Percentiles rank a stretch among this genome's conserved stretches.
These are phyloP conservation scores for Moricandia arvensis DNA, from an alignment of 345 rosid genomes.

Conservation along the genomic window DNA sequence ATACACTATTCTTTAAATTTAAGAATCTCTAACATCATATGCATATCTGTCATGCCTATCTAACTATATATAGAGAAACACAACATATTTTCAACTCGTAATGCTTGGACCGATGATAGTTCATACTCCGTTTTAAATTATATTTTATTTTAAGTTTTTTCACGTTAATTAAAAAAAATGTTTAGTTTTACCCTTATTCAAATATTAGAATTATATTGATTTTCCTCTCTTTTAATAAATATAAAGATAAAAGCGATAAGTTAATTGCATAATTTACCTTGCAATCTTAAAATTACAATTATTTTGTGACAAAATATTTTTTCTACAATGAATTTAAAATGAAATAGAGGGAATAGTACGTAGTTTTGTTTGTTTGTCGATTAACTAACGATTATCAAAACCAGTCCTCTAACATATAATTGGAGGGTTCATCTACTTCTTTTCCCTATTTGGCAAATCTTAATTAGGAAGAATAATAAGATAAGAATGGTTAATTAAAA, in stretches of 20 bases:
- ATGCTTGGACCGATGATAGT: constrained; percentile 8
- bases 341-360: too few relatives aligned
- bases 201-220: too few relatives aligned
- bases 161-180: too few relatives aligned
- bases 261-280: too few relatives aligned
- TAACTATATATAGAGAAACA: not conserved
- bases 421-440: not conserved
- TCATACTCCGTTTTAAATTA: too few relatives aligned
- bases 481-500: not conserved
- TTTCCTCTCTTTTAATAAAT: too few relatives aligned
- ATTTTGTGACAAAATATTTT: too few relatives aligned
- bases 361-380: not conserved
- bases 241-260: too few relatives aligned
- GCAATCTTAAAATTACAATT: too few relatives aligned
- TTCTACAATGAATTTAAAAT: too few relatives aligned
- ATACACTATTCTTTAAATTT: not conserved
- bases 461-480: not conserved
- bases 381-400: constrained; percentile 1
- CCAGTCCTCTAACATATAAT: not conserved
- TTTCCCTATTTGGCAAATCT: not conserved
- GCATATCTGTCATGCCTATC: not conserved
- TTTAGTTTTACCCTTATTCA: too few relatives aligned
- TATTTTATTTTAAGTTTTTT: too few relatives aligned
- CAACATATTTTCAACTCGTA: not conserved
- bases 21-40: constrained; percentile 2